phyloP scores from a whole-genome alignment of 2,329 filamentous ascomycete genomes.

The Diaporthe australafricana region DNA sequence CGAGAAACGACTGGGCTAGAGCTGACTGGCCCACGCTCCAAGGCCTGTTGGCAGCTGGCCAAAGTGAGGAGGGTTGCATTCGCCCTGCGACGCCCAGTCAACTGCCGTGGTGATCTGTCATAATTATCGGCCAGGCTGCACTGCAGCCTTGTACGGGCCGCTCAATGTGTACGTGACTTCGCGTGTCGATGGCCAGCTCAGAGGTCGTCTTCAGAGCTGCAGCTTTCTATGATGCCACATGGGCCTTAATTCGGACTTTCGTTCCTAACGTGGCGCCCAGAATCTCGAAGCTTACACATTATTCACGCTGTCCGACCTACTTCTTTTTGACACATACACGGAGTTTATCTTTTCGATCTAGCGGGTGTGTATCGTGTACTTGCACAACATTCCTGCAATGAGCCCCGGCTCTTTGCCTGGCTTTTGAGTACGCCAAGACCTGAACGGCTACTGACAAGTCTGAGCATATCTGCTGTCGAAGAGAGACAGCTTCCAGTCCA shows the following conservation, averaged over 20 bases:
- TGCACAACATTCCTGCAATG: background rate
- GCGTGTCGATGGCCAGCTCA: conserved; percentile 2
- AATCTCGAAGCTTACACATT: conserved; percentile 21
- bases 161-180: conserved; percentile 12
- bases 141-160: conserved; percentile 31
- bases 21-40: conserved; percentile 13
- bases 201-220: conserved; percentile 5
- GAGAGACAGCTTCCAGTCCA: background rate
- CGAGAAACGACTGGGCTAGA: conserved; percentile 31
- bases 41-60: conserved; percentile 24
- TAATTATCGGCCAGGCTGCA: conserved; percentile 31
- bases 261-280: background rate
- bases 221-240: conserved; percentile 8
- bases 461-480: background rate
- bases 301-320: conserved; percentile 8
- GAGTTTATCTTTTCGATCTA: conserved; percentile 2
- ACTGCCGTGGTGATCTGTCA: conserved; percentile 38
- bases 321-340: conserved; percentile 20
- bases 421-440: background rate
- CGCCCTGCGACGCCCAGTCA: conserved; percentile 31
- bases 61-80: conserved; percentile 31
- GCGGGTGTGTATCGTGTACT: conserved; percentile 12
- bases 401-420: conserved; percentile 4
- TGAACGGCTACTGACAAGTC: background rate
- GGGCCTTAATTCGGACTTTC: background rate